A percentile compares a stretch with the other conserved stretches of the same genome.
Evolutionary conservation across 352 stramenopile genomes (phyloP).

Genomic region (Globisporangium lucens): DNA sequence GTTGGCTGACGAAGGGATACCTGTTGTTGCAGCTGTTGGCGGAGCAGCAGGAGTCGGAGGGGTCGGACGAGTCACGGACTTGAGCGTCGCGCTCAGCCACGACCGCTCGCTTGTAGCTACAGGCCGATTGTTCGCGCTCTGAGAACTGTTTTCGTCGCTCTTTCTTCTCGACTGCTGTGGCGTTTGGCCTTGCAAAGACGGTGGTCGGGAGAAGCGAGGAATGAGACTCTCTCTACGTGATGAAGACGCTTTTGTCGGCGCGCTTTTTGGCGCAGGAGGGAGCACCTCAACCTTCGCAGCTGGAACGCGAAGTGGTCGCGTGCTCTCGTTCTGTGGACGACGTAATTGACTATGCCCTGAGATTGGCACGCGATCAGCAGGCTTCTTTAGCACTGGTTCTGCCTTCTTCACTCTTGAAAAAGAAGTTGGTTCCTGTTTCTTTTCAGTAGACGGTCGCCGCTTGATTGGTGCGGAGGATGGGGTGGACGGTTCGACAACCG

Average conservation of each 20-base stretch:
- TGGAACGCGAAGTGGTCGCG: slow-evolving; percentile 6
- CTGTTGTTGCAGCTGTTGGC: not conserved
- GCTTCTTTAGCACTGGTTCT: not conserved
- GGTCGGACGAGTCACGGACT: slow-evolving; percentile 9
- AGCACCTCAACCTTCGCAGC: not conserved
- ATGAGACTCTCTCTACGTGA: slow-evolving; percentile 18
- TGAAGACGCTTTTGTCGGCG: slow-evolving; percentile 2
- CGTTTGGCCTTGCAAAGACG: not conserved
- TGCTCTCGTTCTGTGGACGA: not conserved
- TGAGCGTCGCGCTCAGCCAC: slow-evolving; percentile 13
- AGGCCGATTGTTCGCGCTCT: slow-evolving; percentile 1
- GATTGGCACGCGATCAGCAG: slow-evolving; percentile 3
- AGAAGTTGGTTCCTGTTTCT: not conserved
- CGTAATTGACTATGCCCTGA: slow-evolving; percentile 5
- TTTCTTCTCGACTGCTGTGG: slow-evolving; percentile 1
- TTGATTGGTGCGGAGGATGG: not conserved
- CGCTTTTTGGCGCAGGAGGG: slow-evolving; percentile 5
- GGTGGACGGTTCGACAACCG: not conserved
- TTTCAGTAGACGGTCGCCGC: slow-evolving; percentile 4
- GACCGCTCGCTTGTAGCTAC: not conserved
- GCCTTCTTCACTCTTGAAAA: slow-evolving; percentile 4
- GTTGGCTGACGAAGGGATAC: slow-evolving; percentile 8
- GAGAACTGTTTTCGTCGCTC: slow-evolving; percentile 7
- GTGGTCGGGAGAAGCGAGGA: slow-evolving; percentile 8
- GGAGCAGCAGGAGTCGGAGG: not conserved